Conservation (phyloP, 805 yeast genomes). For the Groenewaldozyma tartarivorans region DNA sequence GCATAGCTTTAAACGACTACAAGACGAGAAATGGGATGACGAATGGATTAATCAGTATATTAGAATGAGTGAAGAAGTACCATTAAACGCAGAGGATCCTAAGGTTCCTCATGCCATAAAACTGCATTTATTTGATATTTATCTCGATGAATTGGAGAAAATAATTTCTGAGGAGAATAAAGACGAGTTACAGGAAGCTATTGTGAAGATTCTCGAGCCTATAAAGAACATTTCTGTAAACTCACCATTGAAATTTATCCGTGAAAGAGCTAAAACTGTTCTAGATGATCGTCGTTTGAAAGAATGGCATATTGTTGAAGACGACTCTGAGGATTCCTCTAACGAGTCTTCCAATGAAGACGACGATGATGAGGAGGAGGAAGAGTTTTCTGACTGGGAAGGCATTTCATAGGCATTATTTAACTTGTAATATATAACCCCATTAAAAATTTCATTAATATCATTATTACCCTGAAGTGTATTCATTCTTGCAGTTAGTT, state of each 20-base stretch:
- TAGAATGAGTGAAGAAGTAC: constrained; percentile 33
- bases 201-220: constrained; percentile 48
- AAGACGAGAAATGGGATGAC: constrained; percentile 45
- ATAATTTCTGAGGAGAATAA: constrained; percentile 36
- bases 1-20: constrained; percentile 51
- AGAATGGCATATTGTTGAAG: constrained; percentile 45
- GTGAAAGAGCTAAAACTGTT: constrained; percentile 54
- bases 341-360: constrained; percentile 26
- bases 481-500: no score
- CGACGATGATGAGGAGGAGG: neutral
- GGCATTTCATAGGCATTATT: neutral
- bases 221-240: constrained; percentile 42
- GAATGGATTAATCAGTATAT: constrained; percentile 32
- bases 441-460: no score
- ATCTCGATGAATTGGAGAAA: constrained; percentile 73
- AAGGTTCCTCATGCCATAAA: constrained; percentile 68
- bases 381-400: neutral
- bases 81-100: constrained; percentile 40
- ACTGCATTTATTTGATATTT: constrained; percentile 76
- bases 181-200: constrained; percentile 17
- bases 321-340: constrained; percentile 16
- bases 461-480: no score
- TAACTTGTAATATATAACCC: no score
- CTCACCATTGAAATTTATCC: constrained; percentile 51
- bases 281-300: constrained; percentile 52